Conservation (phyloP, 306 rosid species). For the Glycine tomentella region DNA sequence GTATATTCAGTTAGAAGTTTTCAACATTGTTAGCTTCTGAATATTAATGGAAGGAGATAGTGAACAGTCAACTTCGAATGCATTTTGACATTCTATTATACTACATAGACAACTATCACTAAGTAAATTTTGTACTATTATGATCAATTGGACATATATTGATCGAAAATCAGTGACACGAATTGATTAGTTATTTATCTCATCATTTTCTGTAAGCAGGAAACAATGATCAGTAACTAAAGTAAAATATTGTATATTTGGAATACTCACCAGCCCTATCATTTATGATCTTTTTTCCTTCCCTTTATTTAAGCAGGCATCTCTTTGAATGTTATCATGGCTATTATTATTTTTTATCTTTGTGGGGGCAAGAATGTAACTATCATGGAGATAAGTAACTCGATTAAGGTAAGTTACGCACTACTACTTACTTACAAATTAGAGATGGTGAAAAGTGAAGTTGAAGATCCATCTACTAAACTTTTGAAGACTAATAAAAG, state of each 20-base stretch:
- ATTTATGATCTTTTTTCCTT: background rate
- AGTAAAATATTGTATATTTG: background rate
- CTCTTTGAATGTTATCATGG: background rate
- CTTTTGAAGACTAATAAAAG: constrained; percentile 37
- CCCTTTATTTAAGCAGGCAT: background rate
- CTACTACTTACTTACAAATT: background rate
- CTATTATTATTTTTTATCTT: background rate
- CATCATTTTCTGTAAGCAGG: background rate
- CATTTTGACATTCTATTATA: background rate
- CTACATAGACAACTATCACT: background rate
- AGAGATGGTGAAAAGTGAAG: constrained; percentile 37
- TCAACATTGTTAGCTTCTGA: background rate
- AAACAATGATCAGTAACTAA: background rate
- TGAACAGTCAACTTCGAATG: background rate
- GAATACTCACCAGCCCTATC: background rate
- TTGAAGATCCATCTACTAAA: constrained; percentile 35
- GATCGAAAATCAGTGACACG: background rate
- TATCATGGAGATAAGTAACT: background rate
- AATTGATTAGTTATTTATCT: background rate
- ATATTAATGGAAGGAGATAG: background rate
- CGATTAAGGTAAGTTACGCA: background rate
- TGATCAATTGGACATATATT: background rate
- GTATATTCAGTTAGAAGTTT: background rate
- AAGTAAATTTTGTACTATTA: background rate
- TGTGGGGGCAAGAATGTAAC: constrained; percentile 5